Evolutionary conservation across 306 rosid genomes (phyloP).

Genomic region (Cicer chorassanicum): DNA sequence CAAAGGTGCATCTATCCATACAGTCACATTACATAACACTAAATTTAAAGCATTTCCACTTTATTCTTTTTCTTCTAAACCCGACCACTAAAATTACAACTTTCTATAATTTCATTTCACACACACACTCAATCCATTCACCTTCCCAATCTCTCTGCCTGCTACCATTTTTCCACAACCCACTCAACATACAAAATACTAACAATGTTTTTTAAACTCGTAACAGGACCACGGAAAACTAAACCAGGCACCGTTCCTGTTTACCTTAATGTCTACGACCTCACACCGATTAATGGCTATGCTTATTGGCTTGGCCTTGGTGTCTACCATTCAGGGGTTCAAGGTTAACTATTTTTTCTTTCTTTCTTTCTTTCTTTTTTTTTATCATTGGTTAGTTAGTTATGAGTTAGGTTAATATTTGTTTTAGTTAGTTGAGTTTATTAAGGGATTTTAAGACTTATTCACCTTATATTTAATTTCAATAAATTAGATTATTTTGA

Average conservation of each 20-base stretch:
- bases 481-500: too few species aligned
- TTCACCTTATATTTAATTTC: too few species aligned
- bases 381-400: too few species aligned
- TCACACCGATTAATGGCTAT: conserved; percentile 88
- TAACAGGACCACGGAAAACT: conserved; percentile 65
- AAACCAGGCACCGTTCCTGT: conserved; percentile 79
- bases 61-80: too few species aligned
- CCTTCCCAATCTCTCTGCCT: too few species aligned
- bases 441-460: too few species aligned
- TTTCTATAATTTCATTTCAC: not conserved
- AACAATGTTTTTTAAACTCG: conserved; percentile 66
- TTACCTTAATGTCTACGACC: conserved; percentile 86
- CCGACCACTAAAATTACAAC: not conserved
- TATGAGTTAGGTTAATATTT: too few species aligned
- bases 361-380: too few species aligned
- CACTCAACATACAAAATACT: not conserved
- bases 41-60: too few species aligned
- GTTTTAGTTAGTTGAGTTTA: too few species aligned
- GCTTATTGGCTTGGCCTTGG: conserved; percentile 99
- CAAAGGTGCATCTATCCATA: not conserved
- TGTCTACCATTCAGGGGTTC: conserved; percentile 93
- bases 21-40: not conserved
- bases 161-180: not conserved
- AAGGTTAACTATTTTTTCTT: conserved; percentile 62
- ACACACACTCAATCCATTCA: not conserved